Base-by-base conservation (phyloP, 2,329 filamentous ascomycete species). In the Incumbomyces lentus region DNA sequence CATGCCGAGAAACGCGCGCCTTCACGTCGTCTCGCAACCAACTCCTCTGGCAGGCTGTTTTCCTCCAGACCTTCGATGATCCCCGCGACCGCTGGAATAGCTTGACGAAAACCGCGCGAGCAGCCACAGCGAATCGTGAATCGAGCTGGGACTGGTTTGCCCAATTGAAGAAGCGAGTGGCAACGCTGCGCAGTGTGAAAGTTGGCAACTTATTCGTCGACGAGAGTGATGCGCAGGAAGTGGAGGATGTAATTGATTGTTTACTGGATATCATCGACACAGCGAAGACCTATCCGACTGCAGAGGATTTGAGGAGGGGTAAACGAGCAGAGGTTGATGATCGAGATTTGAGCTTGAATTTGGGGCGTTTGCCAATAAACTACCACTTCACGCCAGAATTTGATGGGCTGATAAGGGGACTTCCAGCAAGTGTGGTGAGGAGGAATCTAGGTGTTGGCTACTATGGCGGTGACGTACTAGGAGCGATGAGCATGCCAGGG, bases 231-330 rank as follows among this genome's bases (percentile, higher is more conserved):
- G 34, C 8, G 10, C n/a, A 18, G 29, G 17, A 16, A 16, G 11
- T 19, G 12, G 37, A 46, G 11, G 26, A 40, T 33, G 37, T 40
- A 14, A 34, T 55, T 33, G 37, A 44, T 12, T 34, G 53, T 12
- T 30, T 57, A 7, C 50, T 57, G 16, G 51, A 47, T 36, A 54
- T 57, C n/a, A 39, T 55, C 31, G 55, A 57, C 29, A 57, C 55
- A 10, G 51, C 55, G 11, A 55, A 54, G 34, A 46, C 49, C n/a
- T 31, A 42, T 17, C 53, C 47, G 18, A 50, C 46, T 22, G 17
- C 52, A 2, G 42, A 43, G 16, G 55, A 55, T 11, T 40, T 53
- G 17, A 43, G 40, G 26, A 42, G 30, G 10, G 55, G 55, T 31
- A 50, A 32, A 37, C 17, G 40, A 8, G 48, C 49, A 1, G 11